phyloP scores from a whole-genome alignment of 2,329 filamentous ascomycete species.

The Cercospora canescens region DNA sequence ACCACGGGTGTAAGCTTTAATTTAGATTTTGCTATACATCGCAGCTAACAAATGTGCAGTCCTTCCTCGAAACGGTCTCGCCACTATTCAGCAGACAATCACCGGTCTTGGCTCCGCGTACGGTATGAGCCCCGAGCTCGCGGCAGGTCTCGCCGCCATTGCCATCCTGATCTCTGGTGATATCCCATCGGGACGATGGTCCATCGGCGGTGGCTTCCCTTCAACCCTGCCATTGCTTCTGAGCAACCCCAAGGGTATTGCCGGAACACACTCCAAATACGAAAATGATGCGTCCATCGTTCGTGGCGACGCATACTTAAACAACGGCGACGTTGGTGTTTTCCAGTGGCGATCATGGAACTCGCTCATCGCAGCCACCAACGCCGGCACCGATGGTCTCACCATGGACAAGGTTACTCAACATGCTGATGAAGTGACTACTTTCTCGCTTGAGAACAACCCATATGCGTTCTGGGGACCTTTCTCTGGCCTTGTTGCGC shows the following conservation, averaged over 20 bases:
- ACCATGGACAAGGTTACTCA: slow-evolving; percentile 24
- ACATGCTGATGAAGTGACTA: slow-evolving; percentile 13
- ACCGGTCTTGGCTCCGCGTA: slow-evolving; percentile 28
- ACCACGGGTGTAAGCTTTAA: slow-evolving; percentile 22
- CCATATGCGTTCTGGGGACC: slow-evolving; percentile 35
- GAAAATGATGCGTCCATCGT: slow-evolving; percentile 35
- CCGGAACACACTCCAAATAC: slow-evolving; percentile 37
- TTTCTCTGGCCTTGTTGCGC: slow-evolving; percentile 28
- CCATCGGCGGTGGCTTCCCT: slow-evolving; percentile 29
- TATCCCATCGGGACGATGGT: slow-evolving; percentile 23
- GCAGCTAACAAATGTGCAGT: not conserved
- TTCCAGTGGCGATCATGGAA: slow-evolving; percentile 19
- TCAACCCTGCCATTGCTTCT: slow-evolving; percentile 17
- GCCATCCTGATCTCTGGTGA: slow-evolving; percentile 28
- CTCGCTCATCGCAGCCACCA: slow-evolving; percentile 26
- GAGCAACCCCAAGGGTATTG: slow-evolving; percentile 28
- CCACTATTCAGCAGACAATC: slow-evolving; percentile 14
- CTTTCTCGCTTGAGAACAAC: slow-evolving; percentile 33
- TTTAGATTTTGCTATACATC: not conserved
- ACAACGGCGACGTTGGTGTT: slow-evolving; percentile 26
- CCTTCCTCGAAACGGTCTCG: slow-evolving; percentile 12
- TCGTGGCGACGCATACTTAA: slow-evolving; percentile 30
- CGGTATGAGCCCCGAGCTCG: slow-evolving; percentile 31
- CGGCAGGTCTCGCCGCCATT: slow-evolving; percentile 32
- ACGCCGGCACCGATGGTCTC: slow-evolving; percentile 13